Base-by-base conservation (phyloP, 164 flowering plant genomes). In the Dillenia suffruticosa region DNA sequence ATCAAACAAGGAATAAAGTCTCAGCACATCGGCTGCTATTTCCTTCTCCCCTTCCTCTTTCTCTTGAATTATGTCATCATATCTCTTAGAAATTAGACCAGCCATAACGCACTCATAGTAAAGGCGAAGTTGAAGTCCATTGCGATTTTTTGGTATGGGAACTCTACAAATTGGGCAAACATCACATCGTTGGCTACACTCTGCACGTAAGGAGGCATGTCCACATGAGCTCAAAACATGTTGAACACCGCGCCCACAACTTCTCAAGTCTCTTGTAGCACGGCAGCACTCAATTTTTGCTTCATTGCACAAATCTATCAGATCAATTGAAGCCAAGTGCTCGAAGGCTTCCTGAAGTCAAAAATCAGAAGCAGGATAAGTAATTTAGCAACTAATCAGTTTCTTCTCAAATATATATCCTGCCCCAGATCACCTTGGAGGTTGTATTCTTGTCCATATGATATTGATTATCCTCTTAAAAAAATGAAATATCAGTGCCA, bases 261-360 rank as follows among this genome's bases (percentile, higher is more conserved):
- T 88, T 58, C 97, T 80, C 72, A 94, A 73, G 73, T 94, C 97
- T 74, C 96, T 82, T 24, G 87, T 83, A 8, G 99, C 99, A 14
- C 99, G 85, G 63, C 99, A 95, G 7, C 65, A 76, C 75, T 95
- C 98, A 65, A 92, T 67, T 77, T 92, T 95, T 16, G 98, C 98
- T 72, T 95, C 97, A 56, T 82, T 83, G 74, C 94, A 83, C 70
- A 95, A 71, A 26, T 95, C 95, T 70, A 88, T 74, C 53, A 89
- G 88, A 72, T 95, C 96, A 68, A 86, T 82, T 11, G 86, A 75
- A 51, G 98, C 96, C 70, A 95, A 69, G 67, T 74, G 96, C 55
- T 73, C 67, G 75, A 95, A 72, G 40, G 95, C 97, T 71, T 78
- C 88, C 97, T 90, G 85, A 59, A 72, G 75, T 56, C 53, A 9